A percentile compares a stretch with the other conserved stretches of the same genome.
These are phyloP conservation scores for Neolentinus lepideus DNA, from an alignment of 1,284 basidiomycete species.

Conservation along the genomic window DNA sequence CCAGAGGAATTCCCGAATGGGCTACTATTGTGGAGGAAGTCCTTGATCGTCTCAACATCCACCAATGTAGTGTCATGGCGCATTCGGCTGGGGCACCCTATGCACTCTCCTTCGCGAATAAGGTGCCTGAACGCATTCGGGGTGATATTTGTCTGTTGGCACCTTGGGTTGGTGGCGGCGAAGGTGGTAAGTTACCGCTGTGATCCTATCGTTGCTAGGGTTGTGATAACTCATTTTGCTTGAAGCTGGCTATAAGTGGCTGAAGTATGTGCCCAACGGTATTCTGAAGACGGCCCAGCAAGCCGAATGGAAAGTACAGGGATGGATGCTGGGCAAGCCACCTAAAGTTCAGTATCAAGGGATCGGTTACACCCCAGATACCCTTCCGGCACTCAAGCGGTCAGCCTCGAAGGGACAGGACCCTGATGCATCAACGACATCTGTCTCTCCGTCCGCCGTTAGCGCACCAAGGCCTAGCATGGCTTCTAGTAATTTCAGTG, in stretches of 20 bases:
- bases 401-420: background rate
- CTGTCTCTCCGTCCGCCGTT: background rate
- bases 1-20: constrained; percentile 87
- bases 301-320: constrained; percentile 94
- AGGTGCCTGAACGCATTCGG: constrained; percentile 64
- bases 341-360: constrained; percentile 75
- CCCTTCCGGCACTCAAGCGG: constrained; percentile 5
- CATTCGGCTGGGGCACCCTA: constrained; percentile 98
- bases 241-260: constrained; percentile 84
- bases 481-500: constrained; percentile 63
- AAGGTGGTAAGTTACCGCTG: constrained; percentile 58
- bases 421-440: background rate
- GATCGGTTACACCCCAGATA: constrained; percentile 60
- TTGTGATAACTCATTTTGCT: constrained; percentile 4
- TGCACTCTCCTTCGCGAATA: constrained; percentile 81
- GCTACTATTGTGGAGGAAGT: constrained; percentile 86
- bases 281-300: constrained; percentile 93
- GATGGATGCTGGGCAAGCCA: constrained; percentile 94
- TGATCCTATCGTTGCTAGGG: background rate
- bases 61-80: constrained; percentile 85
- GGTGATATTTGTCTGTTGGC: constrained; percentile 88
- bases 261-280: constrained; percentile 92
- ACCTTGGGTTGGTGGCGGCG: constrained; percentile 93
- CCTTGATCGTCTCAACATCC: constrained; percentile 72
- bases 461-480: constrained; percentile 46